Conservation (phyloP, 805 yeast species). For the Metschnikowia corniflorae region DNA sequence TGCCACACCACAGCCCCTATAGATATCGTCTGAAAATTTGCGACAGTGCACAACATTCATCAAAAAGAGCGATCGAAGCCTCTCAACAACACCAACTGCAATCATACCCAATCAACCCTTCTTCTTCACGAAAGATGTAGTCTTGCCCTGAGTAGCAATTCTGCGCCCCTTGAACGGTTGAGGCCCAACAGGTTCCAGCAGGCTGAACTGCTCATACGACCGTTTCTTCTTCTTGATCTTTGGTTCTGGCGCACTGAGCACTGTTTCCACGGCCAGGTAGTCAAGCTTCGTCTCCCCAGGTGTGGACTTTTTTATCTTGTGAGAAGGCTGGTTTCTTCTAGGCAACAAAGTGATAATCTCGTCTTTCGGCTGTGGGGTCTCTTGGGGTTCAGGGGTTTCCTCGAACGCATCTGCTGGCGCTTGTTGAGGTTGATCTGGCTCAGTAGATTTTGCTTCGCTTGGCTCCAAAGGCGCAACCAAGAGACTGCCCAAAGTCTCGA, state of each 20-base stretch:
- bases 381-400: no score
- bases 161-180: constrained; percentile 47
- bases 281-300: constrained; percentile 8
- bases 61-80: no score
- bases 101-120: no score
- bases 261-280: constrained; percentile 8
- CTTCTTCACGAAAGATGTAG: constrained; percentile 30
- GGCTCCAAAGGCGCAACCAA: constrained; percentile 1
- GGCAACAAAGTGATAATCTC: constrained; percentile 6
- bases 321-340: constrained; percentile 1
- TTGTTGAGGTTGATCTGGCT: no score
- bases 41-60: no score
- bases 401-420: no score
- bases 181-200: constrained; percentile 47
- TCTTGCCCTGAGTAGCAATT: constrained; percentile 33
- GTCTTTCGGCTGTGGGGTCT: constrained; percentile 2
- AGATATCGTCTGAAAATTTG: no score
- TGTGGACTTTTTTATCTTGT: neutral
- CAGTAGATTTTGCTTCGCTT: no score
- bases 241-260: constrained; percentile 16
- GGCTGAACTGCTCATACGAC: constrained; percentile 59
- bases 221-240: constrained; percentile 34
- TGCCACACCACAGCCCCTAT: no score
- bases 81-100: no score
- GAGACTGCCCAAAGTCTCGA: neutral